A percentile compares a stretch with the other conserved stretches of the same genome.
These are phyloP conservation scores for Calonectria pseudoreteaudii DNA, from an alignment of 2,329 filamentous ascomycete genomes.

Conservation along the genomic window DNA sequence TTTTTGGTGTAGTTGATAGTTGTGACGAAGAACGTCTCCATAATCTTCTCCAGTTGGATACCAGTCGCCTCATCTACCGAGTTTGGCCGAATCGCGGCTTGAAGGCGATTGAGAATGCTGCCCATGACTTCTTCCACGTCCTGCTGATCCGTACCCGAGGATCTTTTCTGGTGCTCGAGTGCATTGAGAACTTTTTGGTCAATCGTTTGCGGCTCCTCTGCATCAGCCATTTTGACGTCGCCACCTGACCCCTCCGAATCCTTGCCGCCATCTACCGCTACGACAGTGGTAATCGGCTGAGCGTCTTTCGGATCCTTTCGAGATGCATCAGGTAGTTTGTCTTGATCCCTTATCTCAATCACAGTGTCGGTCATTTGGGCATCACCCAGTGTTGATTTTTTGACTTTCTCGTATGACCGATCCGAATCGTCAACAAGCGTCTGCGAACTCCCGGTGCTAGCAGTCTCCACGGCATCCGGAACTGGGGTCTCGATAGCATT, in stretches of 20 bases:
- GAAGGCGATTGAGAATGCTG: constrained; percentile 90
- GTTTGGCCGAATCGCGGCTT: constrained; percentile 84
- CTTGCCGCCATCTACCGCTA: constrained; percentile 21
- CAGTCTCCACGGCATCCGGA: constrained; percentile 50
- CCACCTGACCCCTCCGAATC: background rate
- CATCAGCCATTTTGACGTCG: constrained; percentile 47
- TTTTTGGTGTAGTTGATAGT: constrained; percentile 71
- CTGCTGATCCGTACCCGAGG: constrained; percentile 78
- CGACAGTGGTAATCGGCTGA: constrained; percentile 9
- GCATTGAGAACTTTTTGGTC: constrained; percentile 60
- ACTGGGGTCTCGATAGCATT: constrained; percentile 47
- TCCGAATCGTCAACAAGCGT: constrained; percentile 60
- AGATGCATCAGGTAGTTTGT: constrained; percentile 23
- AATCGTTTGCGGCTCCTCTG: constrained; percentile 51
- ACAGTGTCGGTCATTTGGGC: constrained; percentile 41
- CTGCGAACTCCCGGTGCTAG: constrained; percentile 63
- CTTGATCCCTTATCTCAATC: constrained; percentile 36
- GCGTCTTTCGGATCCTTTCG: background rate
- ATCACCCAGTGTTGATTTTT: constrained; percentile 33
- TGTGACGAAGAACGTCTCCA: constrained; percentile 75
- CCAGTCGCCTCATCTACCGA: constrained; percentile 71
- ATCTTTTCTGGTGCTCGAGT: constrained; percentile 59
- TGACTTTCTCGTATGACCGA: constrained; percentile 50
- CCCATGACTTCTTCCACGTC: constrained; percentile 97
- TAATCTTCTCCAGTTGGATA: constrained; percentile 85